Evolutionary conservation across 768 basidiomycete genomes (phyloP), one percentile per base, ranked within the genome.

Genomic region (Candolleomyces eurysporus): DNA sequence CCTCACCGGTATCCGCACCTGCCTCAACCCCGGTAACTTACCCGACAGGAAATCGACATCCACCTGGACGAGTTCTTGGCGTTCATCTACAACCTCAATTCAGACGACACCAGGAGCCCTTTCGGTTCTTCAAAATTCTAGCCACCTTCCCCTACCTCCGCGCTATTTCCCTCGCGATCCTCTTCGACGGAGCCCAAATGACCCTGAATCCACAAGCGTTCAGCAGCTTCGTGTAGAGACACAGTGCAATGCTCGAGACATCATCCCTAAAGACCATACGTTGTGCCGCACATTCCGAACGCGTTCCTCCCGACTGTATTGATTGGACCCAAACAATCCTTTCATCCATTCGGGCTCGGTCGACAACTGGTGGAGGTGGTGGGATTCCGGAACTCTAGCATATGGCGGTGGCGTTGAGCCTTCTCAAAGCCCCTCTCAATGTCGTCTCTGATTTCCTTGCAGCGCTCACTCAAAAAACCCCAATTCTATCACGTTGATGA

Each of bases 51-150:
- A n/a, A 75, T 81, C 55, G 65, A 73, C 45, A 55, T 73, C n/a
- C 64, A 66, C 5, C 72, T 82, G 39, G 76, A 81, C 39, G 76
- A 71, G 10, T 76, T 82, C 32, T 66, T 71, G 17, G 76, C 81
- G 21, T 82, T 83, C 61, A 60, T 82, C 59, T 75, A 81, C 69
- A 78, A 76, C 57, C 69, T 79, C 50, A 73, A 71, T 82, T 31
- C 48, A 68, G 10, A 76, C 79, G 17, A 76, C 76, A 10, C 64
- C 22, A 62, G 72, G 76, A 79, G 64, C 66, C 82, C 17, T 65
- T 69, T 58, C 71, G 66, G 21, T 72, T 83, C 45, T 78, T 80
- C 63, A 59, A 64, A 16, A 63, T 65, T 49, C 68, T 81, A 40
- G 79, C 76, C 0, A 68, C 64, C 13, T 80, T 80, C 43, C 77